phyloP scores from a whole-genome alignment of 192 early-diverging fungal genomes.

The Coemansia sp. region DNA sequence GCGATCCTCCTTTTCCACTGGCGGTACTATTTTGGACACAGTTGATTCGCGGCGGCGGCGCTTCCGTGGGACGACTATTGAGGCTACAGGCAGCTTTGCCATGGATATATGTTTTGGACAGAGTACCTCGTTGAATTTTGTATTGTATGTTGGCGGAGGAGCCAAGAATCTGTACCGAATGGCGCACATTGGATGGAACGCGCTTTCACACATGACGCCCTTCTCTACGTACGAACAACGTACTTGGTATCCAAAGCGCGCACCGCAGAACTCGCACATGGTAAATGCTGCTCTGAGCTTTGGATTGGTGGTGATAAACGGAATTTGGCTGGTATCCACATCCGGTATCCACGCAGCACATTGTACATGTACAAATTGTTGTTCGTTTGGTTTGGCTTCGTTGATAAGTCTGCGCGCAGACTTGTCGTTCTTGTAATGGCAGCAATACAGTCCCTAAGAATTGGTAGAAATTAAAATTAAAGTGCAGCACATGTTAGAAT shows the following conservation, averaged over 20 bases:
- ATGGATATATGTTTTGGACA: constrained; percentile 25
- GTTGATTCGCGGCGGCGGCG: constrained; percentile 20
- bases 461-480: neutral
- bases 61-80: neutral
- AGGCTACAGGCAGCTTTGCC: too few species aligned
- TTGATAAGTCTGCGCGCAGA: constrained; percentile 31
- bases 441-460: constrained; percentile 47
- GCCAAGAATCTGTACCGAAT: constrained; percentile 35
- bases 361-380: constrained; percentile 44
- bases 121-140: constrained; percentile 29
- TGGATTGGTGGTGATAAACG: constrained; percentile 34
- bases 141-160: constrained; percentile 21
- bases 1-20: constrained; percentile 9
- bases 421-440: constrained; percentile 50
- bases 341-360: constrained; percentile 46
- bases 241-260: constrained; percentile 39
- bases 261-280: constrained; percentile 35
- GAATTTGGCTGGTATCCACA: constrained; percentile 37
- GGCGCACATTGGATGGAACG: constrained; percentile 53
- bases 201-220: constrained; percentile 13
- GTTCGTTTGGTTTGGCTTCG: constrained; percentile 20
- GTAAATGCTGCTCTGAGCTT: constrained; percentile 16
- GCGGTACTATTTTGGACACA: neutral
- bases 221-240: constrained; percentile 27
- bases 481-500: neutral